Conservation (phyloP, 805 yeast species). For the Wickerhamiella shivajii region DNA sequence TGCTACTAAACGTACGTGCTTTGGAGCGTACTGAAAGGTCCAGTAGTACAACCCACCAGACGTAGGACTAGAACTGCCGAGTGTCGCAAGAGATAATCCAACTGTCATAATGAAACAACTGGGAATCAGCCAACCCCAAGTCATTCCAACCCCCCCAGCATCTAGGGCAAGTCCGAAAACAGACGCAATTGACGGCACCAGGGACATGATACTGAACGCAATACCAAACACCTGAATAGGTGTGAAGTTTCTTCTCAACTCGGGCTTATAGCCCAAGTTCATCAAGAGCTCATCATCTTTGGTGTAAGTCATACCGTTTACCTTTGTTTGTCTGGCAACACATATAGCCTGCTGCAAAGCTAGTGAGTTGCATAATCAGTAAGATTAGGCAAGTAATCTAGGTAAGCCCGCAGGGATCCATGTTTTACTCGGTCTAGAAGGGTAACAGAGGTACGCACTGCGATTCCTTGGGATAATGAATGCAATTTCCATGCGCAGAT, state of each 20-base stretch:
- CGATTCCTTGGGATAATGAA: too few species aligned
- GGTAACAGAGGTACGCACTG: too few species aligned
- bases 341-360: too few species aligned
- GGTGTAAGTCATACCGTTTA: constrained; percentile 7
- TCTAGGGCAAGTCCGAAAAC: constrained; percentile 37
- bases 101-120: constrained; percentile 39
- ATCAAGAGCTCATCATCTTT: constrained; percentile 22
- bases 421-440: too few species aligned
- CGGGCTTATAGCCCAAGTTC: constrained; percentile 59
- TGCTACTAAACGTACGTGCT: constrained; percentile 34
- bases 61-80: constrained; percentile 59
- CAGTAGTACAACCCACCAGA: constrained; percentile 63
- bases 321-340: too few species aligned
- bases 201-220: constrained; percentile 60
- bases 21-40: constrained; percentile 55
- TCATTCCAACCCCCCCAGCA: constrained; percentile 49
- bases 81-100: constrained; percentile 49
- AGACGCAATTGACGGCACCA: constrained; percentile 44
- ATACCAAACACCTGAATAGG: constrained; percentile 55
- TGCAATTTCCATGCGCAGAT: too few species aligned
- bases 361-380: too few species aligned
- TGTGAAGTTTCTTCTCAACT: constrained; percentile 44
- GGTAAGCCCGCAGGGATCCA: too few species aligned
- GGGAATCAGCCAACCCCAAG: constrained; percentile 64
- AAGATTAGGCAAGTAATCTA: too few species aligned